Evolutionary conservation across 768 basidiomycete genomes (phyloP).

Genomic region (Podaxis sp.): DNA sequence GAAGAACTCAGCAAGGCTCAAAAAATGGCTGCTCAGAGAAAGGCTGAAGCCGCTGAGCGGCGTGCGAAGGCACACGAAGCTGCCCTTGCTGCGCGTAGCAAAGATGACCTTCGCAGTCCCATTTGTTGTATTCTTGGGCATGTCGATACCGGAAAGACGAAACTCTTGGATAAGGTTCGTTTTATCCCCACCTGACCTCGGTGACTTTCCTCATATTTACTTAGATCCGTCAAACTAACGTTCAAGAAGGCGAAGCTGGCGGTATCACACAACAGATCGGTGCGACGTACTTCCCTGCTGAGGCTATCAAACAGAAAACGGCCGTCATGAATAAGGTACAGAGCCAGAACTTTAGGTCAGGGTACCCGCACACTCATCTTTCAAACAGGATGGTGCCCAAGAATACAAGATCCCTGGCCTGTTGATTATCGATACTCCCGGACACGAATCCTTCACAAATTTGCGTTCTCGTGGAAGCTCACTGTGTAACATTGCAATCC

Average conservation of each 20-base stretch:
- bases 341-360: conserved; percentile 1
- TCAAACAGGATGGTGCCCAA: conserved; percentile 64
- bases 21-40: conserved; percentile 65
- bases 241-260: conserved; percentile 98
- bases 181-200: background rate
- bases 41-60: conserved; percentile 83
- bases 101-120: conserved; percentile 90
- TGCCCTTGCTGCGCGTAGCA: conserved; percentile 82
- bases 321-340: conserved; percentile 84
- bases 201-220: background rate
- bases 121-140: conserved; percentile 99
- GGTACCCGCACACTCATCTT: background rate
- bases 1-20: conserved; percentile 71
- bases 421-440: conserved; percentile 95
- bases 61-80: conserved; percentile 78
- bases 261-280: conserved; percentile 99
- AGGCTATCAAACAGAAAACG: conserved; percentile 93
- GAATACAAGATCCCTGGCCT: conserved; percentile 98
- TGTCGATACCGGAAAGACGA: conserved; percentile 99
- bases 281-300: conserved; percentile 98
- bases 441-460: conserved; percentile 99
- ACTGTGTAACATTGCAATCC: conserved; percentile 96
- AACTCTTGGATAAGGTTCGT: conserved; percentile 89
- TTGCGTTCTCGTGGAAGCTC: conserved; percentile 94
- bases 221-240: conserved; percentile 98